These are phyloP conservation scores for Pestalotiopsis sp. DNA, from an alignment of 2,329 filamentous ascomycete genomes.

Conservation along the genomic window DNA sequence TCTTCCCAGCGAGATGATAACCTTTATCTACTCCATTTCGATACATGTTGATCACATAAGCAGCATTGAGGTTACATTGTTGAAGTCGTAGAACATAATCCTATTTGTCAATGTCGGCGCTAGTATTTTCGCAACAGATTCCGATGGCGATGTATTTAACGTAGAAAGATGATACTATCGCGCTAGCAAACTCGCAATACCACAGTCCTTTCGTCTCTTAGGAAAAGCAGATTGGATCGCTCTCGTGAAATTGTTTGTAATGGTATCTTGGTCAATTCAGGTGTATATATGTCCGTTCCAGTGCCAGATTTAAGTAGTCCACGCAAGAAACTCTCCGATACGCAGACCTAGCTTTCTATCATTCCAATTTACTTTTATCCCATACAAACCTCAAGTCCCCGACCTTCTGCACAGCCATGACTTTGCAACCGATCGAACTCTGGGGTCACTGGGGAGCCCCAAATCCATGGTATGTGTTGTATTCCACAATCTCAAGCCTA, in stretches of 20 bases:
- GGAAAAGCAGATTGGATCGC: too few species aligned
- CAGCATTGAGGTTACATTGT: neutral
- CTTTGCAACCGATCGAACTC: neutral
- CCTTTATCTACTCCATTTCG: neutral
- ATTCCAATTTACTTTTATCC: too few species aligned
- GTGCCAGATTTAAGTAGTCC: neutral
- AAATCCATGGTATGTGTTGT: neutral
- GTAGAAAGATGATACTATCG: neutral
- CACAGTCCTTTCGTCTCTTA: neutral
- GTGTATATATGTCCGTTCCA: neutral
- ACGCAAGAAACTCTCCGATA: neutral
- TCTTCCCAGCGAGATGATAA: neutral
- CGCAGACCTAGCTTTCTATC: neutral
- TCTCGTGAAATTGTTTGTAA: too few species aligned
- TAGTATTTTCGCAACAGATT: neutral
- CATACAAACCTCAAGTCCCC: too few species aligned
- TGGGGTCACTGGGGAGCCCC: constrained; percentile 4
- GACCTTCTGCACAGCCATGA: too few species aligned
- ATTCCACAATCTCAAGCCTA: neutral
- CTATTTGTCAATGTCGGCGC: neutral
- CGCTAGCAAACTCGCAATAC: neutral
- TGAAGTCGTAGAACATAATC: neutral
- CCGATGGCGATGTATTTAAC: too few species aligned
- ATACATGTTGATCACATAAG: neutral
- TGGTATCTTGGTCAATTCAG: neutral